Conservation (phyloP, 2,329 filamentous ascomycete genomes). For the Hirsutella minnesotensis region DNA sequence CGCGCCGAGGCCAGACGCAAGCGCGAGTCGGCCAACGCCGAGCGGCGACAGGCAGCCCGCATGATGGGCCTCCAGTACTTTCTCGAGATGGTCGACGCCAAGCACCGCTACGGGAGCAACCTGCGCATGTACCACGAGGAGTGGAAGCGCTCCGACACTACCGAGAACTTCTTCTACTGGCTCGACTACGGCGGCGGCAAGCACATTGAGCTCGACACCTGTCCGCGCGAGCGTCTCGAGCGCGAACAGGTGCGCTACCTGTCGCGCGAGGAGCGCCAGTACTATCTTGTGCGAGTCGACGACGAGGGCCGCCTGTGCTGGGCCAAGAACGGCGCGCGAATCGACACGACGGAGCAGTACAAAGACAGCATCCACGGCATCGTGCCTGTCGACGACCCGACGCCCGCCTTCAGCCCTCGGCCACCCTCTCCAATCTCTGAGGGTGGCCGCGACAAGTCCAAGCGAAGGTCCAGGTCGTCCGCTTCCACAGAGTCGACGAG, state of each 20-base stretch:
- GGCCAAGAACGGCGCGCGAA: constrained; percentile 69
- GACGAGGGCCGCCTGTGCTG: constrained; percentile 65
- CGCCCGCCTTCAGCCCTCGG: constrained; percentile 35
- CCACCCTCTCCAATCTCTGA: constrained; percentile 5
- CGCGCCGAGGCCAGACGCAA: constrained; percentile 26
- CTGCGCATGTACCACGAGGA: constrained; percentile 69
- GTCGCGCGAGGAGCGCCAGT: constrained; percentile 65
- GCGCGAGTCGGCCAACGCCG: constrained; percentile 37
- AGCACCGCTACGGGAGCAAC: constrained; percentile 81
- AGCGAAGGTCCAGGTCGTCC: constrained; percentile 3
- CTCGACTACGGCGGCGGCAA: constrained; percentile 71
- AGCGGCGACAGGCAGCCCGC: constrained; percentile 55
- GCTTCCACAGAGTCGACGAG: constrained; percentile 13
- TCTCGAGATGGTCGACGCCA: constrained; percentile 70
- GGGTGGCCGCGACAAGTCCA: neutral
- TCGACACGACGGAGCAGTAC: constrained; percentile 65
- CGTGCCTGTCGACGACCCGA: constrained; percentile 47
- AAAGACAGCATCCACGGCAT: constrained; percentile 72
- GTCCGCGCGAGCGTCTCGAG: constrained; percentile 63
- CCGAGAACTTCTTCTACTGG: constrained; percentile 92
- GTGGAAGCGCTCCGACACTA: constrained; percentile 67
- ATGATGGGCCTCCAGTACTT: constrained; percentile 84
- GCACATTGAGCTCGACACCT: constrained; percentile 55
- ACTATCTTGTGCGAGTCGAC: constrained; percentile 72
- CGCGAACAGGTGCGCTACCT: constrained; percentile 75